Conservation (phyloP, 2,329 filamentous ascomycete genomes). For the Paecilomyces variotii region DNA sequence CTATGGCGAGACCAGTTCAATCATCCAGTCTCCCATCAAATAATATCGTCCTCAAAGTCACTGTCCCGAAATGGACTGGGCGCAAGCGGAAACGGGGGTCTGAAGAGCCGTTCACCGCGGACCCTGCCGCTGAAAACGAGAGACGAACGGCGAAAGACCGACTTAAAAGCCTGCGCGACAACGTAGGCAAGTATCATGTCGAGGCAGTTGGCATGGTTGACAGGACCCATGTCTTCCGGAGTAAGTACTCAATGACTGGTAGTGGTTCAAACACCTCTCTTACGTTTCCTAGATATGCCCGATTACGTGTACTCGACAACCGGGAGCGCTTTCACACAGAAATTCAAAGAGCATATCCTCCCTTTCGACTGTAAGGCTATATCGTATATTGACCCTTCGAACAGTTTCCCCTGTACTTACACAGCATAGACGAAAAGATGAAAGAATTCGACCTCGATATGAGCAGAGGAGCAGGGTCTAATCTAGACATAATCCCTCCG, state of each 20-base stretch:
- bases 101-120: conserved; percentile 52
- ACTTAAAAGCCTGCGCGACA: conserved; percentile 57
- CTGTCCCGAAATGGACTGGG: conserved; percentile 77
- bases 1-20: conserved; percentile 66
- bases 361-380: conserved; percentile 56
- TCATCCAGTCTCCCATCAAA: conserved; percentile 70
- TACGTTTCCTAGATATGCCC: conserved; percentile 49
- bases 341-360: conserved; percentile 63
- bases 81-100: conserved; percentile 78
- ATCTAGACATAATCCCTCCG: conserved; percentile 68
- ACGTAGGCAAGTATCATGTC: conserved; percentile 56
- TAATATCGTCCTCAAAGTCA: conserved; percentile 79
- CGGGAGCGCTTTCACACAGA: conserved; percentile 60
- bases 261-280: not conserved
- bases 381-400: not conserved
- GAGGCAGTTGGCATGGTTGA: conserved; percentile 65
- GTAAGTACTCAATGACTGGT: conserved; percentile 28
- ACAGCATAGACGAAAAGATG: conserved; percentile 44
- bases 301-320: conserved; percentile 78
- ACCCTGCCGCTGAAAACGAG: conserved; percentile 20
- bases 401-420: not conserved
- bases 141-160: conserved; percentile 19
- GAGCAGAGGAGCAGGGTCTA: conserved; percentile 49
- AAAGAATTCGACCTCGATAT: conserved; percentile 61
- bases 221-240: conserved; percentile 79